Base-by-base conservation (phyloP, 2,329 filamentous ascomycete species). In the Decorospora gaudefroyi region DNA sequence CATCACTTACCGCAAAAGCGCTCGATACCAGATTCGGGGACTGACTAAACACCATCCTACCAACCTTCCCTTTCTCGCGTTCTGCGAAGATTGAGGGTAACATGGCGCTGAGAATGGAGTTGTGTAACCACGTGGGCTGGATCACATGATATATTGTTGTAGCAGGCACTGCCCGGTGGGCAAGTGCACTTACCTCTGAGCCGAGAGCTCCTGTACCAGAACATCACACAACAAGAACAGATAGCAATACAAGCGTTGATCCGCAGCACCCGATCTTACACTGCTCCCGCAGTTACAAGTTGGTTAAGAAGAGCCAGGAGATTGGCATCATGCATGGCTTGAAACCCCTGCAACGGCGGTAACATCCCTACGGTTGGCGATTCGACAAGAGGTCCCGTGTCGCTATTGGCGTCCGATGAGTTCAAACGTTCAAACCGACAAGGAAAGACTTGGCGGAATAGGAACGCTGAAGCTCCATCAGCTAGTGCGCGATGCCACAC, bases 401-500 rank as follows among this genome's bases (percentile, higher is more conserved):
- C 23, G 8, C 12, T 11, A 1, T 38, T 15, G 12, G 12, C 9
- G 13, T 25, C 4, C 8, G 12, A 3, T 15, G 15, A 12, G 21
- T 54, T 49, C 9, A 78, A 47, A 4, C 70, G 21, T 54, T 49
- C 9, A 78, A 47, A 4, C 70, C 72, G 4, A 56, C 50, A 4
- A 72, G 64, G 25, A 79, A 74, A 0, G 67, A 61, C 6, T 63
- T 54, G n/a, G 41, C 78, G 76, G 46, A 78, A 78, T 0, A 72
- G 64, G 18, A 75, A 67, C 0, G 72, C 74, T 0, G 74, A 76
- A 6, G 59, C 60, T 1, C 76, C 76, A 51, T 79, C 76, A 2
- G 71, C 72, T 35, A 78, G 62, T 2, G 71, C 72, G 60, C 78
- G 76, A 42, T 79, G 76, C 49, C 68, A 77, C 7, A 77, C 62